phyloP scores from a whole-genome alignment of 2,329 filamentous ascomycete genomes.

The Ophiostoma sp. region DNA sequence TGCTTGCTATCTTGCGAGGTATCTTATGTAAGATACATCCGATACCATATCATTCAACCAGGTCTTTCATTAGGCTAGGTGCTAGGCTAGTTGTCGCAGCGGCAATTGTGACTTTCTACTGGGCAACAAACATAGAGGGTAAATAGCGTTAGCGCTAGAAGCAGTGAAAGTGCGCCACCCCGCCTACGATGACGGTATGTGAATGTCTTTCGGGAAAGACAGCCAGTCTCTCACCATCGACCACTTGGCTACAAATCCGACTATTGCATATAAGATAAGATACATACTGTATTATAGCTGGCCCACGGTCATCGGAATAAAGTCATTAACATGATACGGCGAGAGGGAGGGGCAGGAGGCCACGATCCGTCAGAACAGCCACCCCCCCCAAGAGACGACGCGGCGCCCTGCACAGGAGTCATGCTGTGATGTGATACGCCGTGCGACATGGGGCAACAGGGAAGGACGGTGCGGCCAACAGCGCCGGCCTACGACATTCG shows the following conservation, averaged over 20 bases:
- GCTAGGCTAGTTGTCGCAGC: background rate
- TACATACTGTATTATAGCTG: too few relatives aligned
- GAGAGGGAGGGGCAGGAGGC: conserved; percentile 3
- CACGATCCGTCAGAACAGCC: conserved; percentile 2
- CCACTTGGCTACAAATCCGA: too few relatives aligned
- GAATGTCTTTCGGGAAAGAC: too few relatives aligned
- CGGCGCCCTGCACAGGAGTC: conserved; percentile 3
- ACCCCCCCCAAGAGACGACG: background rate
- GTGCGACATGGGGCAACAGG: conserved; percentile 1
- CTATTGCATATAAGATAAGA: too few relatives aligned
- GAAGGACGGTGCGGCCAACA: background rate
- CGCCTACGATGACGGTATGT: too few relatives aligned
- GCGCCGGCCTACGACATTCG: background rate
- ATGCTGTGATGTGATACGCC: conserved; percentile 8
- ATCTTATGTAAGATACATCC: background rate
- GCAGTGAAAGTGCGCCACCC: too few relatives aligned
- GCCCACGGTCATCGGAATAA: background rate
- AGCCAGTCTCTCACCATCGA: too few relatives aligned
- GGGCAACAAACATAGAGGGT: background rate
- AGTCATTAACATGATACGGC: background rate
- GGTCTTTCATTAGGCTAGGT: background rate
- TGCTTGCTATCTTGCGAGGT: too few relatives aligned
- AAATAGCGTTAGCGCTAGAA: background rate
- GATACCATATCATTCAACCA: too few relatives aligned
- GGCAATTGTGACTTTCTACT: background rate